These are phyloP conservation scores for Penicillium janthinellum DNA, from an alignment of 2,329 filamentous ascomycete genomes.

Conservation along the genomic window DNA sequence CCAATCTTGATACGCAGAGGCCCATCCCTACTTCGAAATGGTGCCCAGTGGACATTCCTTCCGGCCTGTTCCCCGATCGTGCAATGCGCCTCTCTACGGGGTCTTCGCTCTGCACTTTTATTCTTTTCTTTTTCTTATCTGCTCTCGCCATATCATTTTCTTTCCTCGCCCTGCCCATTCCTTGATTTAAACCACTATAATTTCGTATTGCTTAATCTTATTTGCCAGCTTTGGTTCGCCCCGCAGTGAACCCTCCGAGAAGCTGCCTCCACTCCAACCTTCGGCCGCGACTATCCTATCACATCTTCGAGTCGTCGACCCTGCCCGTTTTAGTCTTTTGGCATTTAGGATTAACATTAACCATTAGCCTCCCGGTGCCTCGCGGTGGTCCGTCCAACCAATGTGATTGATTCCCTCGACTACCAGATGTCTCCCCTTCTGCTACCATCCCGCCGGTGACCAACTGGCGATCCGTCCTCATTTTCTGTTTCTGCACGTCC, in stretches of 20 bases:
- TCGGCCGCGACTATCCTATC: not conserved
- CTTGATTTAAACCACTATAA: not conserved
- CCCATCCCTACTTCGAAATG: not conserved
- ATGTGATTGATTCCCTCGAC: not conserved
- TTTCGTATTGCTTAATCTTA: not conserved
- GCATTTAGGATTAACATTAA: slow-evolving; percentile 17
- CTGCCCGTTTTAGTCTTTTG: slow-evolving; percentile 7
- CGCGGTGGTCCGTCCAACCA: not conserved
- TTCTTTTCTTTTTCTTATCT: not conserved
- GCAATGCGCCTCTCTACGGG: not conserved
- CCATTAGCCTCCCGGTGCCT: slow-evolving; percentile 19
- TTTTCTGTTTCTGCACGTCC: not conserved
- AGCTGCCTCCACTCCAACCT: not conserved
- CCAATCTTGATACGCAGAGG: not conserved
- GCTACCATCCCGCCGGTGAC: slow-evolving; percentile 11
- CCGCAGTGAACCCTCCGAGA: slow-evolving; percentile 16
- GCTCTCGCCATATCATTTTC: not conserved
- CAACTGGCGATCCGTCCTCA: slow-evolving; percentile 13
- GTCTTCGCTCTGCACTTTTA: not conserved
- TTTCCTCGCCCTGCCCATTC: no score
- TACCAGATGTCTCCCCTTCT: not conserved
- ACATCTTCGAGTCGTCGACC: not conserved
- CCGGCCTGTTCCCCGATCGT: not conserved
- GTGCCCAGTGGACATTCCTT: not conserved
- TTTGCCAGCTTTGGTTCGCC: slow-evolving; percentile 7